Evolutionary conservation across 768 basidiomycete species (phyloP).

Genomic region (Suillus plorans): DNA sequence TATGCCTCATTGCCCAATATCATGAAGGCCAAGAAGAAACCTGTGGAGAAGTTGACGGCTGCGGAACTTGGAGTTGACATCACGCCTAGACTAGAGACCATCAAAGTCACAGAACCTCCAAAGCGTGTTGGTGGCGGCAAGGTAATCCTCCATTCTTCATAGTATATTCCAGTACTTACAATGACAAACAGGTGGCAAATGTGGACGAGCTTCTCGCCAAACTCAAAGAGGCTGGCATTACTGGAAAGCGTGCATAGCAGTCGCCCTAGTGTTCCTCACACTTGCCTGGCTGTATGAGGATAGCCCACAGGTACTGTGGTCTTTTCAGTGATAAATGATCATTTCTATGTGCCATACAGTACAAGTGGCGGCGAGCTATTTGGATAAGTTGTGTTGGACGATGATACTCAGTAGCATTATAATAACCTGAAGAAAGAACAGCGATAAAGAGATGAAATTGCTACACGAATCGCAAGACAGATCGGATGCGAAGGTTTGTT

Average conservation of each 20-base stretch:
- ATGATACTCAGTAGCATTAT: not conserved
- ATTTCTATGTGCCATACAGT: constrained; percentile 2
- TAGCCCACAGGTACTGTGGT: not conserved
- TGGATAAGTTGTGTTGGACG: not conserved
- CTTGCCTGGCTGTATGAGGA: not conserved
- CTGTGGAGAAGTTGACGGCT: constrained; percentile 78
- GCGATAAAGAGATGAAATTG: constrained; percentile 8
- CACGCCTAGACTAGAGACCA: constrained; percentile 75
- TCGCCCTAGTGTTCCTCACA: too few relatives aligned
- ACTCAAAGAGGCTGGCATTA: constrained; percentile 82
- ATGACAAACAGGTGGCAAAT: constrained; percentile 54
- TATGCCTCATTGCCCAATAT: constrained; percentile 97
- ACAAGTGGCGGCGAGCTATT: not conserved
- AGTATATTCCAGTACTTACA: constrained; percentile 9
- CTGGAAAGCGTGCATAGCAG: constrained; percentile 25
- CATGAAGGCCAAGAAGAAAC: constrained; percentile 99
- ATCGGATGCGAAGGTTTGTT: constrained; percentile 1
- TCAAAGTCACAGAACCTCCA: constrained; percentile 89
- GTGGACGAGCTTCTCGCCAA: constrained; percentile 90
- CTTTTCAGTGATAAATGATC: not conserved
- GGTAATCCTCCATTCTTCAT: constrained; percentile 35
- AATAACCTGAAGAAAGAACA: constrained; percentile 6
- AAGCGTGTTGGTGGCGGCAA: constrained; percentile 90
- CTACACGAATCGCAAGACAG: constrained; percentile 16
- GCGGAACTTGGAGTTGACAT: constrained; percentile 84